Conservation (phyloP, 768 basidiomycete genomes). For the Russula olivacea region DNA sequence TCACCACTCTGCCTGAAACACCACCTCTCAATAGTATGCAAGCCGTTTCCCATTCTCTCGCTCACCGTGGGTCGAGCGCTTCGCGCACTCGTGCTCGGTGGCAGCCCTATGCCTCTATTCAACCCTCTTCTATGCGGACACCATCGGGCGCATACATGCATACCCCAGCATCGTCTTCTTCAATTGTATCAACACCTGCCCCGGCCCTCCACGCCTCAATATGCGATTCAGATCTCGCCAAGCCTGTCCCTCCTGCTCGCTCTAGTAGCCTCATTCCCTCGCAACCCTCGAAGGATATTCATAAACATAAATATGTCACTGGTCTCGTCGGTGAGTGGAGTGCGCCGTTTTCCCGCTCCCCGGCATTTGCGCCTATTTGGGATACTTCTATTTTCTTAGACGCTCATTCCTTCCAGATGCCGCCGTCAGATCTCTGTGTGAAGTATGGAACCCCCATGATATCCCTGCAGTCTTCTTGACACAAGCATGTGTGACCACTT, state of each 20-base stretch:
- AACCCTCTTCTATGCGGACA: constrained; percentile 35
- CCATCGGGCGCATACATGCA: constrained; percentile 33
- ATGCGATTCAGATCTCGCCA: constrained; percentile 34
- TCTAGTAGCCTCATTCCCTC: constrained; percentile 30
- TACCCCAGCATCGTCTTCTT: constrained; percentile 24
- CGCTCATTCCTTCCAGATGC: constrained; percentile 46
- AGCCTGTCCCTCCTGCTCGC: constrained; percentile 23
- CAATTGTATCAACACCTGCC: constrained; percentile 26
- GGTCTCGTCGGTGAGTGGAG: constrained; percentile 60
- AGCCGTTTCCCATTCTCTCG: constrained; percentile 44
- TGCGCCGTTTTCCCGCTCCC: constrained; percentile 9
- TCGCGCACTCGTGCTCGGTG: constrained; percentile 66
- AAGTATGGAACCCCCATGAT: constrained; percentile 76
- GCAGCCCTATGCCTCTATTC: constrained; percentile 60
- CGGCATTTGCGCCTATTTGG: constrained; percentile 7
- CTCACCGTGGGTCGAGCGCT: constrained; percentile 64
- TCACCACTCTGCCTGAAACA: constrained; percentile 11
- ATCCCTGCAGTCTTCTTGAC: constrained; percentile 54
- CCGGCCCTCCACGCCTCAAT: constrained; percentile 19
- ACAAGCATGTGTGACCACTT: constrained; percentile 29
- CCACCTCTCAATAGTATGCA: constrained; percentile 28
- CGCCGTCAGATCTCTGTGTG: constrained; percentile 68
- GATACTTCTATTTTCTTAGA: constrained; percentile 11
- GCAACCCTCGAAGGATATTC: constrained; percentile 33
- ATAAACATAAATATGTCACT: constrained; percentile 59